Base-by-base conservation (phyloP, 1,284 basidiomycete genomes). In the Psilocybe mexicana region DNA sequence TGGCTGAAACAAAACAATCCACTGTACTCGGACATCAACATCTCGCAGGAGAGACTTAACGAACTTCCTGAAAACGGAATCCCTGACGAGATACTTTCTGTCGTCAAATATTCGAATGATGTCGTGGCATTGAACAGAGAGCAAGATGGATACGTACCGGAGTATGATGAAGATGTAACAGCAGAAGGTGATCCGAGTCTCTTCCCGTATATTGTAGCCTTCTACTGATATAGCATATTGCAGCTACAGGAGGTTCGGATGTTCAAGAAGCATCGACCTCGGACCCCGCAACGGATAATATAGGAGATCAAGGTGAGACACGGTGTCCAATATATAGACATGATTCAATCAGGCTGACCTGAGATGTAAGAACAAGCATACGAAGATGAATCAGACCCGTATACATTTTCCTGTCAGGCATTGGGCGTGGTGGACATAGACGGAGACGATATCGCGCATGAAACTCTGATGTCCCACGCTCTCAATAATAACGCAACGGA, bases 1-100 rank as follows among this genome's bases (percentile, higher is more conserved):
- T 76, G 73, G 72, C 38, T 78, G 38, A 73, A 74, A 49, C 35
- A n/a, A 0, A 67, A 76, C 56, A 77, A 78, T 59, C 61, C 63
- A 0, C 60, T 69, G 2, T 78, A 76, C 50, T 56, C 56, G 0
- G 66, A 71, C 28, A 70, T 77, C 4, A 53, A 62, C 1, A 71
- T 78, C 4, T 59, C 57, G 11, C 49, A 63, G 3, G 58, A 58
- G 3, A 52, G 61, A 1, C 45, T 77, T 1, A 8, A 10, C 2
- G 30, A 40, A 5, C 53, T 78, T 0, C 74, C 71, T 0, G 67
- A 72, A 11, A 64, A 75, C 49, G 70, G 67, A 6, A 61, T 77
- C 2, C 75, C 74, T 6, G 43, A 55, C 0, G 72, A 73, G 55
- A 61, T 77, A 1, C 23, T 61, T 0, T 42, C 46, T 1, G 57